Evolutionary conservation across 768 basidiomycete genomes (phyloP).

Genomic region (Hysterangium stoloniferum): DNA sequence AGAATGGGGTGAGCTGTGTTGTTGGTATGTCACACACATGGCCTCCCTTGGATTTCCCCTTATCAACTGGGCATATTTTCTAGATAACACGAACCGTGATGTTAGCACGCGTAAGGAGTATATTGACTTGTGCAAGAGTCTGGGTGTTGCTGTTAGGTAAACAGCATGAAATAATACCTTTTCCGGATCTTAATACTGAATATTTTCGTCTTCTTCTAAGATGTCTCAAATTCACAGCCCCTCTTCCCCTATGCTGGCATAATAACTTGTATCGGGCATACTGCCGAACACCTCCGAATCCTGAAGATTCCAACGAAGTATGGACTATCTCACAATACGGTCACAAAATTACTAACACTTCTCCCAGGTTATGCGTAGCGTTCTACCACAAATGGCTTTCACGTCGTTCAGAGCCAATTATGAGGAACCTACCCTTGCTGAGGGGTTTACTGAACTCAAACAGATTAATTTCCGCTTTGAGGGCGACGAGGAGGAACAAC

Average conservation of each 20-base stretch:
- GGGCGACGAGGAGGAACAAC: constrained; percentile 63
- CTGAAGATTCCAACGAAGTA: neutral
- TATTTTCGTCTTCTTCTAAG: constrained; percentile 27
- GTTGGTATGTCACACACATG: constrained; percentile 46
- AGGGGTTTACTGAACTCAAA: constrained; percentile 74
- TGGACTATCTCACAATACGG: neutral
- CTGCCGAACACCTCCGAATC: constrained; percentile 19
- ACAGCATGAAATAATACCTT: neutral
- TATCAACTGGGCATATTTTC: neutral
- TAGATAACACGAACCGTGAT: constrained; percentile 93
- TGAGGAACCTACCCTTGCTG: constrained; percentile 55
- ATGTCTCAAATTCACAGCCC: constrained; percentile 69
- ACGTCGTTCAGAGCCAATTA: constrained; percentile 48
- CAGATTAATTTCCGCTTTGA: constrained; percentile 76
- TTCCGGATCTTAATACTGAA: neutral
- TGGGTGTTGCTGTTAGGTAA: constrained; percentile 50
- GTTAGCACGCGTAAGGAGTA: constrained; percentile 60
- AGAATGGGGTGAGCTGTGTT: constrained; percentile 57
- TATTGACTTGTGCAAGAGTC: constrained; percentile 53
- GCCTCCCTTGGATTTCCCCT: neutral
- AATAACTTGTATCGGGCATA: constrained; percentile 86
- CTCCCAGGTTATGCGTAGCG: constrained; percentile 39
- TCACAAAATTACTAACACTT: constrained; percentile 10
- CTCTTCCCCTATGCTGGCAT: constrained; percentile 82
- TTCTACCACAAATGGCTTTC: constrained; percentile 56